Evolutionary conservation across 1,284 basidiomycete species (phyloP), one percentile per base, ranked within the genome.

Genomic region (Singerocomus inundabilis): DNA sequence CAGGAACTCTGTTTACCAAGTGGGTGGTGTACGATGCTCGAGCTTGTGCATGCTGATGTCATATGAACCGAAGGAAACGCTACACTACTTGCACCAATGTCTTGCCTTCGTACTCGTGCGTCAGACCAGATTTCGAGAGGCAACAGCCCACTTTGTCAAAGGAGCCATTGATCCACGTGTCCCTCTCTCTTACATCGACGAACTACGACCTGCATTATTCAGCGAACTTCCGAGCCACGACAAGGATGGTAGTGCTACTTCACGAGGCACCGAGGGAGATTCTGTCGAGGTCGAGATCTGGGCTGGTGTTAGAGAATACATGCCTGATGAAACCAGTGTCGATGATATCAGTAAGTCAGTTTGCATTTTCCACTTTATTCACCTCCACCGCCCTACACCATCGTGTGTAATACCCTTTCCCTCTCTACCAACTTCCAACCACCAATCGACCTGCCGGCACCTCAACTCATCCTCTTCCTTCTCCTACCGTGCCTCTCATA

Each of bases 101-200:
- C 78, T 91, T 51, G 90, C 86, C 18, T 88, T 88, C 62, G 79
- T 82, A 64, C 82, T 81, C 55, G 75, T 93, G 57, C 66, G 71
- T 16, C 83, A 88, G 63, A 90, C 87, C 0, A 70, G 80, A 28
- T 93, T 93, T 62, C 80, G 85, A 56, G 84, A 90, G 53, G 90
- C 89, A 2, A 85, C 84, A n/a, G 75, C 77, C 55, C 75, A 87
- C 57, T 75, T 93, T 48, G 81, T 85, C 60, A 75, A 80, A 47
- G 88, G 88, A 26, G 76, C 82, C 30, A 70, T 87, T 15, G 91
- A 93, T 63, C 89, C 91, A 0, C 79, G 90, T 12, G 64, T 91
- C 6, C 76, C 89, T 41, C 72, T 92, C 52, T 82, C 85, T 56
- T 86, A 90, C 61, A 93, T 84, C 59, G 85, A 88, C 5, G 79